Base-by-base conservation (phyloP, 148 eudicot genomes). In the Persicaria maculosa region DNA sequence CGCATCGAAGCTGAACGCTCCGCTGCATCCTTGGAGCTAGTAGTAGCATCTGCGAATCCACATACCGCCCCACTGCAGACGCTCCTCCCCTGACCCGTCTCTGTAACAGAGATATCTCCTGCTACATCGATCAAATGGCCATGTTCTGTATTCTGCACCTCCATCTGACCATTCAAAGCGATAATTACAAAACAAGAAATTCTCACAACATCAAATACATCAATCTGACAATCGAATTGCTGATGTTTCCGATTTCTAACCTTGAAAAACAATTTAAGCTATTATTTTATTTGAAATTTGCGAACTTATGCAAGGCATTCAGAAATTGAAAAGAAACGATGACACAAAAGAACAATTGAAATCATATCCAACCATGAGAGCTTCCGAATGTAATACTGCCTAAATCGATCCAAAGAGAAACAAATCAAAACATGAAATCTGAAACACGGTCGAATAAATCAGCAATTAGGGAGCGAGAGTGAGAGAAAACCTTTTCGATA, bases 1-100 rank as follows among this genome's bases (percentile, higher is more conserved):
- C 78, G 47, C 87, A 86, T 86, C 15, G 92, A 85, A 25, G 84
- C 79, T 6, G 83, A 80, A 2, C 92, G 81, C 54, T 88, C 92
- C 69, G 74, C 74, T 31, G 86, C 92, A 58, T 86, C 85, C 50
- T 76, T 77, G 0, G 85, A 75, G 61, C 77, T 86, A 8, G 84
- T 68, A 31, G 64, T 68, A 9, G 83, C 77, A 78, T 88, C 92
- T 10, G 88, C 69, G 36, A 88, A 88, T 46, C 90, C 88, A 75
- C 92, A 88, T 7, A 88, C 73, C n/a, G 82, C 83, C 74, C 80
- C 90, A 5, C 81, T 80, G 75, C 92, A 88, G 1, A 81, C 57
- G 71, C 80, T 85, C 15, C 31, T 40, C 19, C 70, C 83, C 17
- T 70, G 83, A 71, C n/a, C 36, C 9, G 44, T 47, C 43, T 53